Base-by-base conservation (phyloP, 768 basidiomycete species). In the Trametopsis cervina region DNA sequence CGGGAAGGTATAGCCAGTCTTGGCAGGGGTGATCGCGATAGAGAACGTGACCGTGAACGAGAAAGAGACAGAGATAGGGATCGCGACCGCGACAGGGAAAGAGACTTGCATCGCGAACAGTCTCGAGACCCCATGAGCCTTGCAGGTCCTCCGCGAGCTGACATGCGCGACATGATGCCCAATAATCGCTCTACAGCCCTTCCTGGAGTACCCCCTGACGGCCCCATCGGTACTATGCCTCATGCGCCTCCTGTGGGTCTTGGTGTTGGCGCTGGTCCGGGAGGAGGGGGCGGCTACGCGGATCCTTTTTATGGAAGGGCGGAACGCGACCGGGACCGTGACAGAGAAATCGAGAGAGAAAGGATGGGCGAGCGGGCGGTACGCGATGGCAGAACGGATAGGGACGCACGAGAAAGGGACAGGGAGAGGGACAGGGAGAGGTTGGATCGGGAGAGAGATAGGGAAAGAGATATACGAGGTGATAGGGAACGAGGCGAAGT, bases 401-500 rank as follows among this genome's bases (percentile, higher is more conserved):
- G 5, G 57, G 20, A 38, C 37, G 35, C 44, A n/a, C 23, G 55
- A 24, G 56, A 54, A 13, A 42, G 57, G 21, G 63, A 61, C 13
- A 50, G 59, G 17, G 58, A 63, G 15, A 45, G 59, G 22, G 69
- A 69, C 24, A 64, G 73, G 26, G 69, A 45, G 42, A 47, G 57
- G 50, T 27, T 42, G 15, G 52, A 69, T 45, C 62, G 70, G 27
- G 68, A 71, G 42, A 44, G 63, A 33, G 66, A 68, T 29, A 55
- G 61, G 17, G 59, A 62, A 18, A 40, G 50, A 18, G 53, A 54
- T 27, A 35, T 53, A 15, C 43, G 44, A 18, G 35, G 41, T 37
- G 56, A 57, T 36, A 52, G 60, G 51, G 64, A 63, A 42, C 61
- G 52, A 15, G 68, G 81, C 36, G 83, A 85, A 51, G 66, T 76